Conservation (phyloP, 495 filamentous ascomycete genomes). For the Cercophora sp. region DNA sequence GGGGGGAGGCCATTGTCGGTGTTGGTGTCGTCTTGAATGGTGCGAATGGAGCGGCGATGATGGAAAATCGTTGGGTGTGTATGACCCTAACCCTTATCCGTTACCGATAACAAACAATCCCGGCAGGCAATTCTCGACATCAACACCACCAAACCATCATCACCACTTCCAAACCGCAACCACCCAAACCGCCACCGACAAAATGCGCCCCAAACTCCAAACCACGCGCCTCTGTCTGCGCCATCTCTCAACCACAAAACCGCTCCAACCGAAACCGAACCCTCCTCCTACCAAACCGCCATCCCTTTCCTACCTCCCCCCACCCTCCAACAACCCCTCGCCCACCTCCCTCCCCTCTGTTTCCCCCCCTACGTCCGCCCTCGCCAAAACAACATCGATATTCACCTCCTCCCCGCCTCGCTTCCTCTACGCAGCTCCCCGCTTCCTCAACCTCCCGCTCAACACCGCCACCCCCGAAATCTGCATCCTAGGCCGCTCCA, state of each 20-base stretch:
- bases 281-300: neutral
- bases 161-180: too few relatives aligned
- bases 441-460: constrained; percentile 64
- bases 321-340: constrained; percentile 32
- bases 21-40: too few relatives aligned
- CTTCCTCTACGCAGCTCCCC: constrained; percentile 66
- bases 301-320: constrained; percentile 26
- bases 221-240: neutral
- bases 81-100: constrained; percentile 1
- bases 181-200: neutral
- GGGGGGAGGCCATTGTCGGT: constrained; percentile 15
- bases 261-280: neutral
- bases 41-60: too few relatives aligned
- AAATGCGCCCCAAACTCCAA: neutral
- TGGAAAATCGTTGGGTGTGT: too few relatives aligned
- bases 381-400: constrained; percentile 47
- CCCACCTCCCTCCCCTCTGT: constrained; percentile 17
- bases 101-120: neutral
- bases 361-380: constrained; percentile 11
- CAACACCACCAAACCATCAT: too few relatives aligned
- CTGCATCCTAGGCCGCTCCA: constrained; percentile 67
- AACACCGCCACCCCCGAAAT: constrained; percentile 57
- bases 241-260: neutral
- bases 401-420: constrained; percentile 59
- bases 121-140: neutral